A percentile compares a stretch with the other conserved stretches of the same genome.
Evolutionary conservation across 139 green algal species (phyloP).

Genomic region (Dunaliella primolecta): DNA sequence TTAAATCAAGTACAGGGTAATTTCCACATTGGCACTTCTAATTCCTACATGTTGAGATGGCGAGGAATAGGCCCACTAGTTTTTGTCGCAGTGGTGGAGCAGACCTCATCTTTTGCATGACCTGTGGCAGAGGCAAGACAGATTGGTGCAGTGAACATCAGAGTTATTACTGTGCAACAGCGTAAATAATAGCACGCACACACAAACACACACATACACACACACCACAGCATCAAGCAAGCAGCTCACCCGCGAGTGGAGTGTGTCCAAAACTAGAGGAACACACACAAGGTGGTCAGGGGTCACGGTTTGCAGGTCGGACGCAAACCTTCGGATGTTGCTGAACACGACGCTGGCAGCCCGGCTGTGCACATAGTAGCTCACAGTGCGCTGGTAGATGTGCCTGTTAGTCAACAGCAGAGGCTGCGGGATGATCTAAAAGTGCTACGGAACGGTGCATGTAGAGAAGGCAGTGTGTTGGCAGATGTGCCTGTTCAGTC

Average conservation of each 20-base stretch:
- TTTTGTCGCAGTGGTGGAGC: constrained; percentile 34
- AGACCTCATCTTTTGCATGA: constrained; percentile 60
- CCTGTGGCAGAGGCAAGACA: no score
- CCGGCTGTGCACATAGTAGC: constrained; percentile 22
- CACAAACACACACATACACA: no score
- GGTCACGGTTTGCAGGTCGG: constrained; percentile 67
- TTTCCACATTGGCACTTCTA: not conserved
- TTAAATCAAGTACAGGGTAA: not conserved
- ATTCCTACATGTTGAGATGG: constrained; percentile 28
- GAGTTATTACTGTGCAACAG: no score
- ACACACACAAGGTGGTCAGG: constrained; percentile 90
- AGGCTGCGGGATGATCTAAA: not conserved
- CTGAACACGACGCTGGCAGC: constrained; percentile 64
- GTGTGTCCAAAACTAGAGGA: constrained; percentile 87
- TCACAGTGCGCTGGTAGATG: constrained; percentile 15
- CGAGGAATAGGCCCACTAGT: constrained; percentile 58
- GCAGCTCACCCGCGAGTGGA: constrained; percentile 75
- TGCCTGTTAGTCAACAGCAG: not conserved
- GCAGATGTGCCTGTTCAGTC: no score
- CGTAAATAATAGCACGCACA: no score
- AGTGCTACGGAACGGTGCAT: not conserved
- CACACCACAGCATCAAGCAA: no score
- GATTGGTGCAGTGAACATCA: no score
- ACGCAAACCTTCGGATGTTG: constrained; percentile 74
- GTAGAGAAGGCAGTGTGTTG: not conserved